phyloP scores from a whole-genome alignment of 148 eudicot species.

The Simmondsia chinensis region DNA sequence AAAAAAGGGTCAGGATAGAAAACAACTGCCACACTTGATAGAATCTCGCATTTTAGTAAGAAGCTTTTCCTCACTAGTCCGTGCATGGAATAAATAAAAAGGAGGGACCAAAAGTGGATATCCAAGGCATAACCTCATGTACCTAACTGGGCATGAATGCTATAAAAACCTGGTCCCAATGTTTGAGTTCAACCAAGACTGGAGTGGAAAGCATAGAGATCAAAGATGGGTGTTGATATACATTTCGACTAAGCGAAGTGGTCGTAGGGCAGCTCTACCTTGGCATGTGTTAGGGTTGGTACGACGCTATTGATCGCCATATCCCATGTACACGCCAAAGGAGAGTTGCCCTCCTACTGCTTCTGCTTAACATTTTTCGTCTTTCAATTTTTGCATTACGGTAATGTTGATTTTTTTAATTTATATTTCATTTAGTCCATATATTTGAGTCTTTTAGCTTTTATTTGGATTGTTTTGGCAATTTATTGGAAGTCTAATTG shows the following conservation, averaged over 20 bases:
- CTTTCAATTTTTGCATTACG: neutral
- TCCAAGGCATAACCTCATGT: conserved; percentile 10
- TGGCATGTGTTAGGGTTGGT: conserved; percentile 23
- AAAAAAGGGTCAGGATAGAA: no score
- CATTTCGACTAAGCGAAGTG: conserved; percentile 13
- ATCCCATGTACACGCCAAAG: conserved; percentile 30
- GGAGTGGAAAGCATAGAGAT: neutral
- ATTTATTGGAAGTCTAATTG: no score
- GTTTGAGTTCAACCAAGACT: neutral
- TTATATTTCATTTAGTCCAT: neutral
- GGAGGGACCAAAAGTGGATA: conserved; percentile 5
- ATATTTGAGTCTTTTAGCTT: neutral
- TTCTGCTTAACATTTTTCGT: conserved; percentile 14
- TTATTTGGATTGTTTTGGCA: no score
- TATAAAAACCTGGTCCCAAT: conserved; percentile 1
- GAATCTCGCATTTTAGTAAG: neutral
- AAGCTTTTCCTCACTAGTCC: no score
- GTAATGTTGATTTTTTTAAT: neutral
- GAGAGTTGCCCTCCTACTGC: conserved; percentile 57
- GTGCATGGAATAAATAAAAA: neutral
- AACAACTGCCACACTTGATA: no score
- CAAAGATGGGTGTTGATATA: neutral
- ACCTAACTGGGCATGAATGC: neutral
- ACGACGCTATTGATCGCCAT: neutral
- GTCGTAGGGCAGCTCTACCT: conserved; percentile 33